Percentiles rank a stretch among this genome's conserved stretches.
Conservation (phyloP, 2,329 filamentous ascomycete species). For the Beauveria australis region DNA sequence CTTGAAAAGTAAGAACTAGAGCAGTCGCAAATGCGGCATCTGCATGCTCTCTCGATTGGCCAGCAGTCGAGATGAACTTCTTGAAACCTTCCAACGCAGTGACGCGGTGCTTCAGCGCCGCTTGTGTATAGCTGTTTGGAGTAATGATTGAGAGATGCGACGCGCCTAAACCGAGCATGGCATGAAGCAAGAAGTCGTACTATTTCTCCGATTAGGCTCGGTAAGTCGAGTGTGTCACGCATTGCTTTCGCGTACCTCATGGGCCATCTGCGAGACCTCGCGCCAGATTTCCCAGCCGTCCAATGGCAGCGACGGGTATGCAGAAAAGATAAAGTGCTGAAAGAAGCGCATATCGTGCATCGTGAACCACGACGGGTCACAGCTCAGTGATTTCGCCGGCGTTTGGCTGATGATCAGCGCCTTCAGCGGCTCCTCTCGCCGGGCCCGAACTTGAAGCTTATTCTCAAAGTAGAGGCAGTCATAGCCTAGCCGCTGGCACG, state of each 20-base stretch:
- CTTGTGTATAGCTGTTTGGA: not conserved
- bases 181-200: conserved; percentile 33
- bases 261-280: conserved; percentile 28
- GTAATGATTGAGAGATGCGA: conserved; percentile 9
- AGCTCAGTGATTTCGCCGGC: conserved; percentile 12
- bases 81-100: conserved; percentile 10
- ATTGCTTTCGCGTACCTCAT: conserved; percentile 21
- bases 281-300: conserved; percentile 29
- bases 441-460: not conserved
- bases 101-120: conserved; percentile 5
- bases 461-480: conserved; percentile 25
- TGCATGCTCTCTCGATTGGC: conserved; percentile 2
- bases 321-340: conserved; percentile 41
- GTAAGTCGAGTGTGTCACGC: not conserved
- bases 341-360: conserved; percentile 42
- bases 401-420: not conserved
- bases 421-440: not conserved
- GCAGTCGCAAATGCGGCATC: conserved; percentile 11
- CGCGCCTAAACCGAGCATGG: conserved; percentile 30
- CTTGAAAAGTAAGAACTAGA: conserved; percentile 7
- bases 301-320: conserved; percentile 32
- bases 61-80: conserved; percentile 6
- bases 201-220: conserved; percentile 12
- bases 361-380: conserved; percentile 25
- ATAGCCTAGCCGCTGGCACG: conserved; percentile 28